Conservation (phyloP, 2,329 filamentous ascomycete genomes). For the Cladosporium sp. region DNA sequence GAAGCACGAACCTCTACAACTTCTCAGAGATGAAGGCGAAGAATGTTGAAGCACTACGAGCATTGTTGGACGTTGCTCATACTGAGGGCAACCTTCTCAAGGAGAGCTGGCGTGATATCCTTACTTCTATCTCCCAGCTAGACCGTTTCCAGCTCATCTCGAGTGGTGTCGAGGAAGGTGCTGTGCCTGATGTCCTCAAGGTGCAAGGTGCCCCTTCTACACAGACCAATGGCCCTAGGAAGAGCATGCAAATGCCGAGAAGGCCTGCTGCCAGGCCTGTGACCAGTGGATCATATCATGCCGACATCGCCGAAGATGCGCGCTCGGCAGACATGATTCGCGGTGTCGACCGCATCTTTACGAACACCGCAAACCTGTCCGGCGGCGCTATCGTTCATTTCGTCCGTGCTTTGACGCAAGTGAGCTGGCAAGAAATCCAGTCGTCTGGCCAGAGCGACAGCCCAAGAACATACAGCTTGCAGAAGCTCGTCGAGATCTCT, state of each 20-base stretch:
- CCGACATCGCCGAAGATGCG: constrained; percentile 86
- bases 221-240: constrained; percentile 25
- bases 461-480: constrained; percentile 92
- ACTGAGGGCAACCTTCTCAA: constrained; percentile 88
- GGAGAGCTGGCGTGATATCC: constrained; percentile 90
- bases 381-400: constrained; percentile 96
- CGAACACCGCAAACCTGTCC: constrained; percentile 88
- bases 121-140: constrained; percentile 93
- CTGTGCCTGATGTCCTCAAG: constrained; percentile 87
- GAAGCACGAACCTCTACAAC: constrained; percentile 95
- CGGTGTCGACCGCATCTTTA: constrained; percentile 93
- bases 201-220: constrained; percentile 42
- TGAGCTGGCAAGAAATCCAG: constrained; percentile 99
- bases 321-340: constrained; percentile 91
- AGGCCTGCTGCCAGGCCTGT: constrained; percentile 49
- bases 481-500: constrained; percentile 97
- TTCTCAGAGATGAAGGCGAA: constrained; percentile 92
- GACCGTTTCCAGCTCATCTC: constrained; percentile 94
- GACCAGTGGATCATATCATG: constrained; percentile 54
- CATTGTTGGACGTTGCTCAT: constrained; percentile 86
- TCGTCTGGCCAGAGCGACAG: constrained; percentile 95
- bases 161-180: constrained; percentile 88
- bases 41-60: constrained; percentile 92
- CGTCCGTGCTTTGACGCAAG: constrained; percentile 85
- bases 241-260: constrained; percentile 57